Conservation (phyloP, 306 rosid genomes). For the Alnus rubra region DNA sequence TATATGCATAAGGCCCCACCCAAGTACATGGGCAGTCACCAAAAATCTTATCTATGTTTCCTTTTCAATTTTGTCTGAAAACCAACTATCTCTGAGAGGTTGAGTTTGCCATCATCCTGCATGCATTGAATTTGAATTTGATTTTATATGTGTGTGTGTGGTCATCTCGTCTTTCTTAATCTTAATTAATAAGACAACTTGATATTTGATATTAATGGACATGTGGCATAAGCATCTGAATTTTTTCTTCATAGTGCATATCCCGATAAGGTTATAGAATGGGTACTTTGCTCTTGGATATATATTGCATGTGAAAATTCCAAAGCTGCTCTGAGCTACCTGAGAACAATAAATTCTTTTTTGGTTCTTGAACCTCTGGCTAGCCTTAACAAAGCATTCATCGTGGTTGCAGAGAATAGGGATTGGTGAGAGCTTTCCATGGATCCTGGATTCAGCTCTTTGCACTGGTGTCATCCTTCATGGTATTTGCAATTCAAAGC, state of each 20-base stretch:
- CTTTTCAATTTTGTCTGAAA: slow-evolving; percentile 3
- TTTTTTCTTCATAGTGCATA: neutral
- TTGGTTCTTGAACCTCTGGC: slow-evolving; percentile 11
- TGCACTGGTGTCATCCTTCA: slow-evolving; percentile 83
- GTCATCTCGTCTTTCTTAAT: neutral
- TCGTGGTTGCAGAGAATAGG: slow-evolving; percentile 72
- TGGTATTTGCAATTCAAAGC: slow-evolving; percentile 72
- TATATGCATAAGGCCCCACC: neutral
- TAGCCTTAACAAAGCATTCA: slow-evolving; percentile 22
- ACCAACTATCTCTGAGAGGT: slow-evolving; percentile 5
- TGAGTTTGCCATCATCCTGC: neutral
- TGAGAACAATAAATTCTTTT: neutral
- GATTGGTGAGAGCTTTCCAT: slow-evolving; percentile 66
- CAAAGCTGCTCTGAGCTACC: neutral
- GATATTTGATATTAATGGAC: neutral
- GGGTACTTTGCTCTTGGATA: slow-evolving; percentile 3
- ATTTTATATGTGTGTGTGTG: neutral
- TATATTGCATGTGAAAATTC: neutral
- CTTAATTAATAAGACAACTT: neutral
- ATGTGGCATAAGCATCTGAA: neutral
- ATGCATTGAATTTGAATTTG: neutral
- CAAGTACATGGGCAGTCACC: neutral
- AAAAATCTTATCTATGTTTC: neutral
- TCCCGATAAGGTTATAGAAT: neutral
- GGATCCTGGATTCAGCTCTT: slow-evolving; percentile 84